These are phyloP conservation scores for Suhomyces kunorum DNA, from an alignment of 1,139 yeast genomes.

Conservation along the genomic window DNA sequence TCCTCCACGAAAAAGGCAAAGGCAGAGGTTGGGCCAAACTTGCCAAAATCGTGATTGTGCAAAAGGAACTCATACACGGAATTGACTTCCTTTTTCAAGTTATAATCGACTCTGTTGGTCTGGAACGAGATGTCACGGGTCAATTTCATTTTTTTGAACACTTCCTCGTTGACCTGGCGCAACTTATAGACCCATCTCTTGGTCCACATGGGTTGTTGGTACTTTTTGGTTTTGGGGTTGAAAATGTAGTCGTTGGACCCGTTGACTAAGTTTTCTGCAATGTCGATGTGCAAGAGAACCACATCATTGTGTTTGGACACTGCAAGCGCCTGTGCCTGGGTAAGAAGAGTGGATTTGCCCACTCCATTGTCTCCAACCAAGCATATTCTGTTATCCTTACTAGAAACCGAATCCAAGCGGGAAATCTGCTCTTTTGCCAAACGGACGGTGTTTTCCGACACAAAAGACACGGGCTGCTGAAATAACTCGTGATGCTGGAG, in stretches of 20 bases:
- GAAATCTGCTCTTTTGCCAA: slow-evolving; percentile 29
- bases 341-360: slow-evolving; percentile 75
- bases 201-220: slow-evolving; percentile 81
- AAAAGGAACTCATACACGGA: slow-evolving; percentile 43
- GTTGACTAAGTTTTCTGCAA: slow-evolving; percentile 61
- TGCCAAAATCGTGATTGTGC: slow-evolving; percentile 44
- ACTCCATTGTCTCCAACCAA: slow-evolving; percentile 73
- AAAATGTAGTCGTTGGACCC: slow-evolving; percentile 71
- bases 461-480: slow-evolving; percentile 55
- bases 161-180: slow-evolving; percentile 54
- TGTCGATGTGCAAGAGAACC: slow-evolving; percentile 65
- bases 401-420: slow-evolving; percentile 24
- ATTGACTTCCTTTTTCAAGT: slow-evolving; percentile 44
- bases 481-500: slow-evolving; percentile 67
- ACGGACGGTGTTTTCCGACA: slow-evolving; percentile 38
- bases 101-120: slow-evolving; percentile 35
- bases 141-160: slow-evolving; percentile 52
- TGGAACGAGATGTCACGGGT: slow-evolving; percentile 43
- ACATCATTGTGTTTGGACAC: slow-evolving; percentile 49
- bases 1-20: slow-evolving; percentile 60
- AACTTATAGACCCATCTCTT: slow-evolving; percentile 61
- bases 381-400: slow-evolving; percentile 52
- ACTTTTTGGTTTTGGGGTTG: slow-evolving; percentile 50
- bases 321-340: slow-evolving; percentile 68
- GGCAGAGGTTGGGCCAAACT: slow-evolving; percentile 34